phyloP scores from a whole-genome alignment of 441 rosid genomes.

The Aquilaria agallochum region DNA sequence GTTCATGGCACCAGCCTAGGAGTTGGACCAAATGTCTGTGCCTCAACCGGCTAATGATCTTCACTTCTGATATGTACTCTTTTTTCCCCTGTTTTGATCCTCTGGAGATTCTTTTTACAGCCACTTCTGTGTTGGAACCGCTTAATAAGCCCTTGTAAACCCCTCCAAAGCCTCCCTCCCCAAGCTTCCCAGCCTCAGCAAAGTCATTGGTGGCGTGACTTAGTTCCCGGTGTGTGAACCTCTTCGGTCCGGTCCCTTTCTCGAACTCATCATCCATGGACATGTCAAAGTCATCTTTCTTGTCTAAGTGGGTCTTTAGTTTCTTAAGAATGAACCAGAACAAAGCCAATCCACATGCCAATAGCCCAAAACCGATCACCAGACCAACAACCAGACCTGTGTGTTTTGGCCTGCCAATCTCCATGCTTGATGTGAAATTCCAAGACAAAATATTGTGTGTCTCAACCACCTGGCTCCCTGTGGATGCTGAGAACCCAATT shows the following conservation, averaged over 20 bases:
- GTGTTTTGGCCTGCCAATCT: constrained; percentile 6
- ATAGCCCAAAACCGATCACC: constrained; percentile 22
- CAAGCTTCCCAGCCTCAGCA: constrained; percentile 38
- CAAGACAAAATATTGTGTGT: constrained; percentile 38
- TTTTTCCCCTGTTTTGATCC: constrained; percentile 57
- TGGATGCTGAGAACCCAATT: constrained; percentile 60
- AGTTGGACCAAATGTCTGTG: constrained; percentile 60
- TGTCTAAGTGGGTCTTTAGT: constrained; percentile 7
- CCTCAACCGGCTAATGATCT: constrained; percentile 52
- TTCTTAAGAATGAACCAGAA: constrained; percentile 27
- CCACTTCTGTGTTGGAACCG: constrained; percentile 30
- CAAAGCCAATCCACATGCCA: constrained; percentile 24
- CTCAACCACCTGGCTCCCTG: constrained; percentile 32
- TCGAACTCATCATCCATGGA: constrained; percentile 46
- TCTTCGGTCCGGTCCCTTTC: constrained; percentile 42
- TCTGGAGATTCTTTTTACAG: constrained; percentile 50
- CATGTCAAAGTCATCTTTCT: constrained; percentile 25
- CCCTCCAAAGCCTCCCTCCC: constrained; percentile 50
- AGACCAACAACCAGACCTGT: constrained; percentile 31
- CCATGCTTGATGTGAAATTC: constrained; percentile 45
- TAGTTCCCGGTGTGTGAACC: constrained; percentile 29
- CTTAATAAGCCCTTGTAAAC: constrained; percentile 40
- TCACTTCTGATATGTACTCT: constrained; percentile 56
- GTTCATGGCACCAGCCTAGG: constrained; percentile 65
- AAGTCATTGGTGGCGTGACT: constrained; percentile 29